Base-by-base conservation (phyloP, 306 rosid species). In the Trifolium repens region DNA sequence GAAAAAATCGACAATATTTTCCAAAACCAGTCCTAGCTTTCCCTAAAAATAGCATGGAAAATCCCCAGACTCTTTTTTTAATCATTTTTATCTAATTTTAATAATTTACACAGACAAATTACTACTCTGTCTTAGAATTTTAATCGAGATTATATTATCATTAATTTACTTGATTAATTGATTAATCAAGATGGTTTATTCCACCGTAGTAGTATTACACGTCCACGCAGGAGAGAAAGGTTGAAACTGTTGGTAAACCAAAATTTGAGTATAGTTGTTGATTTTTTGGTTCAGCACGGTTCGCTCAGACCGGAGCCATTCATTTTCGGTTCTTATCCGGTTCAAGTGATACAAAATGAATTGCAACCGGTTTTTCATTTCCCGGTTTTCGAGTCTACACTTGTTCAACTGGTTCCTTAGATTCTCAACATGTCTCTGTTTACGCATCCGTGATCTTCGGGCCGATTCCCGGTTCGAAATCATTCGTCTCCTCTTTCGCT, bases 401-500 rank as follows among this genome's bases (percentile, higher is more conserved):
- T 85, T 85, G 94, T 69, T 91, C 85, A 83, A 86, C 93, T 86
- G 88, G 78, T 55, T 88, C 91, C 96, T 82, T 69, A 91, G 77
- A 77, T 91, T 94, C 82, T 94, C 96, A 40, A 91, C 74, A 80
- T 90, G 98, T 82, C 89, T 88, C 83, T 94, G 93, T 79, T 90
- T 94, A 1, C 98, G 84, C 94, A 87, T 79, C 68, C 98, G 80
- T 1, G 98, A 94, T 81, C 98, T 82, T 79, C 91, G 82, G 34
- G 98, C 98, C 3, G 97, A 94, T 81, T 94, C 97, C 78, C 98
- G 88, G 96, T 91, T 94, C 85, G 97, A 94, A 71, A 87, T 80
- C 97, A 88, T 94, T 65, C 98, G 89, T 15, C 96, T 83, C 58
- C 86, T 79, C 81, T 82, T 91, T n/a, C 93, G 81, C 65, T 94